Conservation (phyloP, 768 basidiomycete species). For the Suillus brevipes region DNA sequence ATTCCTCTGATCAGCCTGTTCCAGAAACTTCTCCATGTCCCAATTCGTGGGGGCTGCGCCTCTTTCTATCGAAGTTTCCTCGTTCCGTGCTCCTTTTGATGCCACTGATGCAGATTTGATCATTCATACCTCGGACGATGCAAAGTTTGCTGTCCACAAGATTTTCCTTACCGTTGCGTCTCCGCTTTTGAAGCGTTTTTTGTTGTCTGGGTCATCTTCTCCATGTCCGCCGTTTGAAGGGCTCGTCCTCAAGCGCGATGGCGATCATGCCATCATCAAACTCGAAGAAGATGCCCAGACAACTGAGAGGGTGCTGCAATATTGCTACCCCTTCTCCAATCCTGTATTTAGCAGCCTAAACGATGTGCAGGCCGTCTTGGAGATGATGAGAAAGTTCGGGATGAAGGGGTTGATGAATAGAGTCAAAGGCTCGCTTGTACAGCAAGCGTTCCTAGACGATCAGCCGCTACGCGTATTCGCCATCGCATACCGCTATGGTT, state of each 20-base stretch:
- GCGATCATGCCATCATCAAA: constrained; percentile 27
- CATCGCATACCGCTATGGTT: constrained; percentile 38
- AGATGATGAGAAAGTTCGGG: constrained; percentile 40
- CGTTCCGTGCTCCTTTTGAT: constrained; percentile 38
- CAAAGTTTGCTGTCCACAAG: constrained; percentile 45
- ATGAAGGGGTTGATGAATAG: constrained; percentile 34
- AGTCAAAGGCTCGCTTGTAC: constrained; percentile 29
- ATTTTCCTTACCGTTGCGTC: constrained; percentile 44
- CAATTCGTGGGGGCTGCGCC: constrained; percentile 25
- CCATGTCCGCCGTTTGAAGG: constrained; percentile 31
- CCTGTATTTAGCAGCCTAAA: constrained; percentile 35
- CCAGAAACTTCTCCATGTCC: constrained; percentile 23
- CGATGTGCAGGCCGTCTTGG: constrained; percentile 36
- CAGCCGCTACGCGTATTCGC: constrained; percentile 41
- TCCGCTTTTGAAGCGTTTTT: constrained; percentile 37
- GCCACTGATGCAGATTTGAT: constrained; percentile 42
- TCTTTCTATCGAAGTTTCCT: constrained; percentile 28
- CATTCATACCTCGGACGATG: constrained; percentile 42
- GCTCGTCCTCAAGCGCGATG: constrained; percentile 23
- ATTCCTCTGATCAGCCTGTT: not conserved
- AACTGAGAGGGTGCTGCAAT: constrained; percentile 35
- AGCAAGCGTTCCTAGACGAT: constrained; percentile 26
- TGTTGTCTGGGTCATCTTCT: constrained; percentile 27
- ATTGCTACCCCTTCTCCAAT: constrained; percentile 37
- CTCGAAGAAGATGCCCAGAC: constrained; percentile 34